Percentiles rank a stretch among this genome's conserved stretches.
Evolutionary conservation across 257 asterid species (phyloP).

Genomic region (Salvia miltiorrhiza): DNA sequence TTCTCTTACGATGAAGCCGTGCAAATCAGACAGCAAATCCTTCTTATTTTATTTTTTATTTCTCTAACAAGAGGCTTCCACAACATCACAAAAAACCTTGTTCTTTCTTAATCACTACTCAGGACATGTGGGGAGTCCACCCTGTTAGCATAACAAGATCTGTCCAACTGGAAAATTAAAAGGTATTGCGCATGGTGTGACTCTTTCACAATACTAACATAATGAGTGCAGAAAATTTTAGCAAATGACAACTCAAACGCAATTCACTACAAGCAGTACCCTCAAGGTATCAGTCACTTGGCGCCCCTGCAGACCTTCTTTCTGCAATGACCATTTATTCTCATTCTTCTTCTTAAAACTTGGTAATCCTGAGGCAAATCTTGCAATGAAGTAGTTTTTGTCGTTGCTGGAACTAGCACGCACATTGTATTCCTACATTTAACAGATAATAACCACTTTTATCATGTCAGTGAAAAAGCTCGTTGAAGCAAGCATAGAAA

Average conservation of each 20-base stretch:
- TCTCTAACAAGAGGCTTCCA: no score
- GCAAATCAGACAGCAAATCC: background rate
- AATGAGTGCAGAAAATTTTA: background rate
- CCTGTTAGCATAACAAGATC: no score
- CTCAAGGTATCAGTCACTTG: constrained; percentile 80
- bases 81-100: no score
- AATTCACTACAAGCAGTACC: constrained; percentile 40
- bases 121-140: background rate
- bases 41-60: no score
- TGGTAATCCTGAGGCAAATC: constrained; percentile 87
- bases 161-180: background rate
- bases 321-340: constrained; percentile 88
- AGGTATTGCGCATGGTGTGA: background rate
- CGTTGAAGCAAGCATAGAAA: background rate
- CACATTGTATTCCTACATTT: constrained; percentile 77
- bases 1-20: background rate
- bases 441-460: constrained; percentile 13
- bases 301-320: constrained; percentile 95
- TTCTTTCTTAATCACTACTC: background rate
- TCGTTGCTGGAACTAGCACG: constrained; percentile 58
- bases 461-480: background rate
- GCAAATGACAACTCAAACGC: background rate
- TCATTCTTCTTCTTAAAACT: constrained; percentile 80
- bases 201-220: background rate
- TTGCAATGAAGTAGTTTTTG: constrained; percentile 82